Percentiles rank a stretch among this genome's conserved stretches.
These are phyloP conservation scores for Boletellus sp. DNA, from an alignment of 1,284 basidiomycete genomes.

Conservation along the genomic window DNA sequence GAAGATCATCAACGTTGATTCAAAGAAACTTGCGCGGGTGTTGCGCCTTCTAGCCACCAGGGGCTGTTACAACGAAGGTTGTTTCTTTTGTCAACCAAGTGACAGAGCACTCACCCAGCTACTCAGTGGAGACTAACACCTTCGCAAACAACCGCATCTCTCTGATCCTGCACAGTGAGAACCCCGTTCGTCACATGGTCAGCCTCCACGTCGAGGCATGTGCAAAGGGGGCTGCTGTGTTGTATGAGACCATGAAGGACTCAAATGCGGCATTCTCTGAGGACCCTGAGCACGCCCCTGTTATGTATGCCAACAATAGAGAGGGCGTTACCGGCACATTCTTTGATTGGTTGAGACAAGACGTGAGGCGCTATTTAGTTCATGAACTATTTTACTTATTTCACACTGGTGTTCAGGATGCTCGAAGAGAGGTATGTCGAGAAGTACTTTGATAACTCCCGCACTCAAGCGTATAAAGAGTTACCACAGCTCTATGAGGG, in stretches of 20 bases:
- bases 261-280: conserved; percentile 23
- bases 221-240: conserved; percentile 22
- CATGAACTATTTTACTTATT: not conserved
- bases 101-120: not conserved
- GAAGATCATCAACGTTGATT: conserved; percentile 23
- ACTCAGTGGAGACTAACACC: conserved; percentile 25
- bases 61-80: conserved; percentile 37
- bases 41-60: conserved; percentile 36
- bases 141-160: conserved; percentile 38
- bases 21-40: conserved; percentile 31
- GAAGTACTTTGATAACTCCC: not conserved
- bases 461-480: conserved; percentile 8
- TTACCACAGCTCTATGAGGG: conserved; percentile 27
- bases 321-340: conserved; percentile 25
- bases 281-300: conserved; percentile 20
- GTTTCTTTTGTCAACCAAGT: not conserved
- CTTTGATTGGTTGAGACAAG: conserved; percentile 28
- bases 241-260: conserved; percentile 29
- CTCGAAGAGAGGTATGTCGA: conserved; percentile 18
- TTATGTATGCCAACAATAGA: conserved; percentile 18
- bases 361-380: conserved; percentile 11
- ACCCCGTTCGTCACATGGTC: conserved; percentile 22
- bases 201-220: conserved; percentile 20
- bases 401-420: conserved; percentile 7
- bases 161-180: conserved; percentile 27